Percentiles rank a stretch among this genome's conserved stretches.
Conservation (phyloP, 2,329 filamentous ascomycete species). For the Calonectria fujianensis region DNA sequence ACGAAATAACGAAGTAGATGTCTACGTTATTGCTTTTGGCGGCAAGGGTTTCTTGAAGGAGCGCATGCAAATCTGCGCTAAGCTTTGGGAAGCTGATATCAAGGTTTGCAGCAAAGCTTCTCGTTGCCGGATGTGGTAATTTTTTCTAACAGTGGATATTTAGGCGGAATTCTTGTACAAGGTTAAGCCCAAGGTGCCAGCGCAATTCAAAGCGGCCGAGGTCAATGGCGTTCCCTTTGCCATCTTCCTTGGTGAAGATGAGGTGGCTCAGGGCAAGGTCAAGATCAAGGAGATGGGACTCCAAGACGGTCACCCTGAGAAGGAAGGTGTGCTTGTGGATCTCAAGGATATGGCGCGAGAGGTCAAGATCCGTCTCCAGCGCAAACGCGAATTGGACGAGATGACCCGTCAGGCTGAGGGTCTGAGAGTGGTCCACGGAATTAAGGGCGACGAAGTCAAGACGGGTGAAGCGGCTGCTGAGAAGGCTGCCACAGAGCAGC, state of each 20-base stretch:
- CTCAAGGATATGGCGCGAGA: conserved; percentile 78
- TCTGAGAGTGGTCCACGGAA: conserved; percentile 67
- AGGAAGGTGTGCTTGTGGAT: conserved; percentile 87
- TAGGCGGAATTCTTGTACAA: conserved; percentile 92
- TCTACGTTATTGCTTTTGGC: conserved; percentile 96
- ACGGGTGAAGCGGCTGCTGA: conserved; percentile 47
- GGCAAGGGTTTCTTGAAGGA: conserved; percentile 90
- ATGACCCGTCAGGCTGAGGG: conserved; percentile 66
- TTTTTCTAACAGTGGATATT: conserved; percentile 41
- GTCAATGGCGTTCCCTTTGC: conserved; percentile 86
- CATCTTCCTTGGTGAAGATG: conserved; percentile 93
- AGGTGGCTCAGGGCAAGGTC: conserved; percentile 87
- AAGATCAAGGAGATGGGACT: conserved; percentile 88
- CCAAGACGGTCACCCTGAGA: conserved; percentile 88
- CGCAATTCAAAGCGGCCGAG: conserved; percentile 95
- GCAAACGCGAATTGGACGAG: conserved; percentile 66
- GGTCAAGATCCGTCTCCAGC: conserved; percentile 69
- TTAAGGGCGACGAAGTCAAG: conserved; percentile 64
- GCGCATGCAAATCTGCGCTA: conserved; percentile 86
- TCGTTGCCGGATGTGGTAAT: not conserved
- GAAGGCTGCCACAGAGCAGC: conserved; percentile 19
- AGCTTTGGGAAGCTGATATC: conserved; percentile 90
- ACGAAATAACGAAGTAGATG: conserved; percentile 84
- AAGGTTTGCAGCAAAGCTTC: conserved; percentile 71
- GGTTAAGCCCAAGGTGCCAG: conserved; percentile 89